These are phyloP conservation scores for Eragrostis curvula DNA, from an alignment of 176 grass and related monocot genomes.

Conservation along the genomic window DNA sequence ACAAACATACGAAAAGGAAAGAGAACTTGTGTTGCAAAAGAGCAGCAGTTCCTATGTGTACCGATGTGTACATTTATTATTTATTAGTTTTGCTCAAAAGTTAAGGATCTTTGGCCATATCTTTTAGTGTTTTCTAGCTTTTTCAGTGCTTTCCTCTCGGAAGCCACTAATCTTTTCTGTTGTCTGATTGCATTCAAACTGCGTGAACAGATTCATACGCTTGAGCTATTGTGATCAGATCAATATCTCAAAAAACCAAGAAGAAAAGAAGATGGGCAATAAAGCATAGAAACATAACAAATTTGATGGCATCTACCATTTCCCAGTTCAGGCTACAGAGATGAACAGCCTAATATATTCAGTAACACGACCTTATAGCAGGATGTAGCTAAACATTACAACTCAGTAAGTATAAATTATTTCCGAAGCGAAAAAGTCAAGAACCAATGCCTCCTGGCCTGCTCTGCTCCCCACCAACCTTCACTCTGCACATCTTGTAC, in stretches of 20 bases:
- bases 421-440: constrained; percentile 19
- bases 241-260: background rate
- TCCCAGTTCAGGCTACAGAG: constrained; percentile 14
- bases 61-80: background rate
- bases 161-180: background rate
- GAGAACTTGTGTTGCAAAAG: background rate
- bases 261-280: background rate
- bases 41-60: background rate
- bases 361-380: constrained; percentile 19
- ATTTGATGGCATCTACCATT: constrained; percentile 1
- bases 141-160: constrained; percentile 13
- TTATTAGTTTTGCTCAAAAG: background rate
- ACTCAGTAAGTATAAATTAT: constrained; percentile 47
- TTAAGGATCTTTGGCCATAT: constrained; percentile 10
- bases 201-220: background rate
- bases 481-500: background rate
- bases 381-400: constrained; percentile 19
- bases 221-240: background rate
- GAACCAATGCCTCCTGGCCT: constrained; percentile 28
- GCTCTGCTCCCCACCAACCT: constrained; percentile 14
- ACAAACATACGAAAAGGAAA: background rate
- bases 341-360: constrained; percentile 7
- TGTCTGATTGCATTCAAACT: background rate
- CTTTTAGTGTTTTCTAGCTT: background rate
- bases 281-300: constrained; percentile 7